phyloP scores from a whole-genome alignment of 129 eudicot genomes.

The Calendula officinalis region DNA sequence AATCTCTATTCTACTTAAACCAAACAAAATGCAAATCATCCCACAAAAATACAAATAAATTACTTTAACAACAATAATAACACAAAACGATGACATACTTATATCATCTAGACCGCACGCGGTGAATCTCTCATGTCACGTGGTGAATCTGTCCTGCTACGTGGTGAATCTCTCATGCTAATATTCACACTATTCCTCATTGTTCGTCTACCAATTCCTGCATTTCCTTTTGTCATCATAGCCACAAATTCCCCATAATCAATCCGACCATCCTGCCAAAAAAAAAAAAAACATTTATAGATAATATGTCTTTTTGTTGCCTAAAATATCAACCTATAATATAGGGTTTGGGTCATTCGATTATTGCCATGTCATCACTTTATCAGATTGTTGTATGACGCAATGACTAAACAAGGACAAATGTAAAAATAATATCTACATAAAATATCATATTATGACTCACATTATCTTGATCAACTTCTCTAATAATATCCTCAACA shows the following conservation, averaged over 20 bases:
- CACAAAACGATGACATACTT: not conserved
- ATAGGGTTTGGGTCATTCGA: no score
- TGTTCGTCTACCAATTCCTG: conserved; percentile 76
- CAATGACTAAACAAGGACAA: no score
- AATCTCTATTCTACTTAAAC: not conserved
- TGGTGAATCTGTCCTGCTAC: no score
- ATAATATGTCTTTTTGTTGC: not conserved
- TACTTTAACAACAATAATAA: conserved; percentile 17
- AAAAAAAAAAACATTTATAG: not conserved
- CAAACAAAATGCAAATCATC: not conserved
- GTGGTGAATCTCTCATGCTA: conserved; percentile 55
- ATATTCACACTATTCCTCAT: conserved; percentile 77
- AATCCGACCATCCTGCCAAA: conserved; percentile 48
- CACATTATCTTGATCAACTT: conserved; percentile 87
- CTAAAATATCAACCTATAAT: not conserved
- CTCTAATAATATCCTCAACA: conserved; percentile 72
- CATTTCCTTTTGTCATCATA: conserved; percentile 86
- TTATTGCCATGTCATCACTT: no score
- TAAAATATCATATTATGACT: conserved; percentile 18
- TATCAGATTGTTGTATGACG: no score
- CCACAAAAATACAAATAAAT: conserved; percentile 9
- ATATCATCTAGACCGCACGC: conserved; percentile 3
- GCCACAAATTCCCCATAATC: conserved; percentile 86
- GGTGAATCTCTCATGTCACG: not conserved
- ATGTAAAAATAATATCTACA: no score